phyloP scores from a whole-genome alignment of 768 basidiomycete species.

The Sarcomyxa edulis region DNA sequence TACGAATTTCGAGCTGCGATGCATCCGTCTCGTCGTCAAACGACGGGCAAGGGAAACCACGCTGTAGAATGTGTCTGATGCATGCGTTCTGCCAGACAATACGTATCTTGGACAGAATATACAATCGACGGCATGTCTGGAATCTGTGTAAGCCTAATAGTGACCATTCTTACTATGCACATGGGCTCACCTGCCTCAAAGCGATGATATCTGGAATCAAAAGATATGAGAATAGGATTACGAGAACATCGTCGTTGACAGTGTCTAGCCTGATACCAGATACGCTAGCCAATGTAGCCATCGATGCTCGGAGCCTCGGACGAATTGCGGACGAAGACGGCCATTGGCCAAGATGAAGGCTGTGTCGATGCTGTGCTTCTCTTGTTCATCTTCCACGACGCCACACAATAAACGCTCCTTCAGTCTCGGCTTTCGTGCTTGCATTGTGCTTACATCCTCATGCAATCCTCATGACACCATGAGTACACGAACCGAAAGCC shows the following conservation, averaged over 20 bases:
- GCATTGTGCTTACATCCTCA: no score
- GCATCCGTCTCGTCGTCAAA: slow-evolving; percentile 29
- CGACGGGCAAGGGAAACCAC: slow-evolving; percentile 47
- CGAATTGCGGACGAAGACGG: no score
- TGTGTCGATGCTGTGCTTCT: no score
- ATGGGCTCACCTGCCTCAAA: slow-evolving; percentile 33
- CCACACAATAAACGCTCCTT: no score
- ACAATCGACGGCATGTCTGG: slow-evolving; percentile 49
- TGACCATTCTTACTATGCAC: no score
- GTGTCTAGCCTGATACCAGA: slow-evolving; percentile 1
- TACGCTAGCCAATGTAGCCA: no score
- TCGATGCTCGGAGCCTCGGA: no score
- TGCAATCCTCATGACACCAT: no score
- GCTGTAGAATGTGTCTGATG: slow-evolving; percentile 32
- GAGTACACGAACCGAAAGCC: no score
- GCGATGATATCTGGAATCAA: slow-evolving; percentile 35
- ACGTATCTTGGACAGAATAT: slow-evolving; percentile 36
- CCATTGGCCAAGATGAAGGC: no score
- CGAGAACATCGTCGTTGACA: slow-evolving; percentile 28
- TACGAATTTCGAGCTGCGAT: slow-evolving; percentile 39
- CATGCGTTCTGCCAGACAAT: slow-evolving; percentile 56
- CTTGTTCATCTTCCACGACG: no score
- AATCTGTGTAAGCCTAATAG: slow-evolving; percentile 1
- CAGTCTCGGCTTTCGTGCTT: no score
- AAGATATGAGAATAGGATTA: slow-evolving; percentile 27